phyloP scores from a whole-genome alignment of 306 rosid genomes.

The Malus fusca region DNA sequence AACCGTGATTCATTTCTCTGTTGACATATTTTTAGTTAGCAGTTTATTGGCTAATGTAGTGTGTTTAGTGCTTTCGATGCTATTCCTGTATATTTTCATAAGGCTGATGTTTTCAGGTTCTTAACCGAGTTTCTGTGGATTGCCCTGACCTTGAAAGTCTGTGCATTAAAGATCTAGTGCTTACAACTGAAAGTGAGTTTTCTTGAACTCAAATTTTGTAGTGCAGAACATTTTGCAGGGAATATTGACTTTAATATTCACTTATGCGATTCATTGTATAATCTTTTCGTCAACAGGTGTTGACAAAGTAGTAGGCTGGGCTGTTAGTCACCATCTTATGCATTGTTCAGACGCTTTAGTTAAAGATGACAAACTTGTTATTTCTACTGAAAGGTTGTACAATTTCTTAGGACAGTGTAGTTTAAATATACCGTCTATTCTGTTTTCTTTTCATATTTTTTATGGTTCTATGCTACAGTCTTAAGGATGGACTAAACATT shows the following conservation, averaged over 20 bases:
- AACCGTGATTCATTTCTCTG: neutral
- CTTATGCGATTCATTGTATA: constrained; percentile 1
- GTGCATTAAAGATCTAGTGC: constrained; percentile 71
- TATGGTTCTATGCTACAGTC: constrained; percentile 45
- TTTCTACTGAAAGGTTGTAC: constrained; percentile 70
- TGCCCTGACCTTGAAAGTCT: constrained; percentile 74
- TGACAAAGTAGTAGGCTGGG: constrained; percentile 86
- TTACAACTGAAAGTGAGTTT: constrained; percentile 65
- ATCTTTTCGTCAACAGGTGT: constrained; percentile 38
- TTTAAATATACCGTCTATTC: neutral
- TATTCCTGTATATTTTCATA: constrained; percentile 7
- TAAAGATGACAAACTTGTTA: constrained; percentile 48
- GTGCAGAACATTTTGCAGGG: neutral
- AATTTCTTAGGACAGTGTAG: neutral
- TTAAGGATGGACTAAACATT: constrained; percentile 59
- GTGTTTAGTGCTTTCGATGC: neutral
- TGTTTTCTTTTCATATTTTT: constrained; percentile 3
- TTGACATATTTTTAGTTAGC: neutral
- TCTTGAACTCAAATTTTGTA: neutral
- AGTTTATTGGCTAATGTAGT: neutral
- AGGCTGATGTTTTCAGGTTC: constrained; percentile 58
- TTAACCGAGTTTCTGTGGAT: constrained; percentile 54
- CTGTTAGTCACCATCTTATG: constrained; percentile 69
- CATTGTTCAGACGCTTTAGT: constrained; percentile 41
- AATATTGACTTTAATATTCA: constrained; percentile 5